These are phyloP conservation scores for Camellia japonica DNA, from an alignment of 148 eudicot genomes.

Conservation along the genomic window DNA sequence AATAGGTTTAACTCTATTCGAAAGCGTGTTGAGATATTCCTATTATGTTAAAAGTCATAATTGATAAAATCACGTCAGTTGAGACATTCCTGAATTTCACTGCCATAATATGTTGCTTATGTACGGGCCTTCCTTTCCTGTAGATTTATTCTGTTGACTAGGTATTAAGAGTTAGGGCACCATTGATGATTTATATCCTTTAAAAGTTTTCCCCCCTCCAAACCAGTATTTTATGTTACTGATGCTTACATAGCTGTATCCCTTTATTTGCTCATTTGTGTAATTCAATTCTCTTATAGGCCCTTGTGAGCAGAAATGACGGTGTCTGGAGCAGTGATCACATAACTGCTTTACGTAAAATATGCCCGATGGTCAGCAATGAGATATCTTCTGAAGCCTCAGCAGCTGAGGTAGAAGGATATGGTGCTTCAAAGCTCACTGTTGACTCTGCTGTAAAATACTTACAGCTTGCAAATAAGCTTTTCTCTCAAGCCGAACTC, in stretches of 20 bases:
- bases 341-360: conserved; percentile 76
- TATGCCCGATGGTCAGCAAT: conserved; percentile 94
- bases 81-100: background rate
- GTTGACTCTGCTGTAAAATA: conserved; percentile 98
- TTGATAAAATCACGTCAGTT: background rate
- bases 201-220: no score
- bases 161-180: background rate
- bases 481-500: conserved; percentile 95
- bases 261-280: background rate
- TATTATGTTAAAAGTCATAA: background rate
- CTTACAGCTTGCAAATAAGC: conserved; percentile 96
- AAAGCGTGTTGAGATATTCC: background rate
- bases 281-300: conserved; percentile 40
- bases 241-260: conserved; percentile 8
- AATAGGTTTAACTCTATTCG: no score
- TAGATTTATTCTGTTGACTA: background rate
- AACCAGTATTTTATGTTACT: background rate
- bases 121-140: background rate
- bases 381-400: conserved; percentile 88
- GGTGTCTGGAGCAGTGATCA: conserved; percentile 98
- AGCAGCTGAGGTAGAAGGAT: conserved; percentile 98
- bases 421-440: conserved; percentile 98
- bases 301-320: conserved; percentile 92
- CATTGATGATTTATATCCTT: background rate
- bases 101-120: background rate